phyloP scores from a whole-genome alignment of 2,329 filamentous ascomycete species.

The Xylaria digitata region DNA sequence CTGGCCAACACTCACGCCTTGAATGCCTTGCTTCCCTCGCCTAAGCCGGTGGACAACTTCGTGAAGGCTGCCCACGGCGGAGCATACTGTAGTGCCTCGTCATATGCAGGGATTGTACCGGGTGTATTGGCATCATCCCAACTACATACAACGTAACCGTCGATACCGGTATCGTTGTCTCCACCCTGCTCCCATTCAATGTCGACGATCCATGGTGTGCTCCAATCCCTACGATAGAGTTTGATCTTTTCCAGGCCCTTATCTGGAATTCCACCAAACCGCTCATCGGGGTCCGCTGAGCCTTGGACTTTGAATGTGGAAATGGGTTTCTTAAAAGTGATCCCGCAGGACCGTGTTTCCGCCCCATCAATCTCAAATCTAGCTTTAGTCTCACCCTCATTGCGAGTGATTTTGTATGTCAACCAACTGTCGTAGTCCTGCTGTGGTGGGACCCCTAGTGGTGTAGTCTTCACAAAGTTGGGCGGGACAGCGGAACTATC shows the following conservation, averaged over 20 bases:
- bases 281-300: conserved; percentile 67
- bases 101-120: conserved; percentile 81
- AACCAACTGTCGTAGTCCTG: conserved; percentile 69
- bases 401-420: conserved; percentile 67
- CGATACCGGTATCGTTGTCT: conserved; percentile 56
- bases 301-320: conserved; percentile 72
- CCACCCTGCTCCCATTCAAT: conserved; percentile 68
- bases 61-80: conserved; percentile 83
- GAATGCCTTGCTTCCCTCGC: conserved; percentile 82
- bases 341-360: conserved; percentile 82
- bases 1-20: conserved; percentile 44
- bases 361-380: conserved; percentile 74
- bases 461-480: conserved; percentile 65
- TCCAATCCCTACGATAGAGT: conserved; percentile 86
- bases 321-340: conserved; percentile 78
- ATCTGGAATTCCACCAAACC: conserved; percentile 72
- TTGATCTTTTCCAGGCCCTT: conserved; percentile 75
- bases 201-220: conserved; percentile 79
- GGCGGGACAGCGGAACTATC: conserved; percentile 70
- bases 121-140: conserved; percentile 87
- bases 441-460: conserved; percentile 55
- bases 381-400: conserved; percentile 60
- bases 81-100: conserved; percentile 80
- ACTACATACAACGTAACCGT: conserved; percentile 78
- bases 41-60: conserved; percentile 81